Base-by-base conservation (phyloP, 2,329 filamentous ascomycete species). In the Beauveria rudraprayagi region DNA sequence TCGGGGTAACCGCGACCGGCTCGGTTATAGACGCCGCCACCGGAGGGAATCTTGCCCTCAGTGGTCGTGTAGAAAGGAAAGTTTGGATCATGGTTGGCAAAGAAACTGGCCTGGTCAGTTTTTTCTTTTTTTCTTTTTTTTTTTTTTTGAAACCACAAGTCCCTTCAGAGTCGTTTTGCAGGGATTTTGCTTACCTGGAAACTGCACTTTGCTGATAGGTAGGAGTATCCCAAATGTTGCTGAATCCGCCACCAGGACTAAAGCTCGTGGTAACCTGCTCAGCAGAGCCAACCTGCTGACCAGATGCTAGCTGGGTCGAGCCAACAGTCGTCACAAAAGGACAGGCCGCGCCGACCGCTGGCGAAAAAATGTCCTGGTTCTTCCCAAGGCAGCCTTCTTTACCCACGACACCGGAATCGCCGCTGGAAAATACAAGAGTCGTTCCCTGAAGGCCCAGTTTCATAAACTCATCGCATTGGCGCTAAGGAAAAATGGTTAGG, bases 261-360 rank as follows among this genome's bases (percentile, higher is more conserved):
- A 81, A 81, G 73, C 76, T 14, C 70, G 75, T 64, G 72, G 75
- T 69, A 77, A 77, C 7, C 69, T 75, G 67, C 67, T 81, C 66
- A 77, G 73, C 65, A 76, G 78, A 26, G 77, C 76, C 61, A 1
- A 74, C 73, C 4, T 72, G 73, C 14, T 72, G 72, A 53, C 72
- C 71, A 40, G 69, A 67, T 24, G 82, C 71, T 66, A 79, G 73
- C 0, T 80, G 81, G 2, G 54, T 56, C 16, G 79, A 78, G 50
- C 80, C 80, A 3, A 82, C 78, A 4, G 77, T 72, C 0, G 77
- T 80, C 26, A 82, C 69, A 67, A 76, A 6, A 76, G 80, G 63
- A 76, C 66, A 80, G 78, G 8, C 61, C 63, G 3, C 76, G 72
- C 34, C 70, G 67, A 1, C 70, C 64, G 65, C 76, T 75, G 68